These are phyloP conservation scores for Alternaria triticimaculans DNA, from an alignment of 2,329 filamentous ascomycete genomes.

Conservation along the genomic window DNA sequence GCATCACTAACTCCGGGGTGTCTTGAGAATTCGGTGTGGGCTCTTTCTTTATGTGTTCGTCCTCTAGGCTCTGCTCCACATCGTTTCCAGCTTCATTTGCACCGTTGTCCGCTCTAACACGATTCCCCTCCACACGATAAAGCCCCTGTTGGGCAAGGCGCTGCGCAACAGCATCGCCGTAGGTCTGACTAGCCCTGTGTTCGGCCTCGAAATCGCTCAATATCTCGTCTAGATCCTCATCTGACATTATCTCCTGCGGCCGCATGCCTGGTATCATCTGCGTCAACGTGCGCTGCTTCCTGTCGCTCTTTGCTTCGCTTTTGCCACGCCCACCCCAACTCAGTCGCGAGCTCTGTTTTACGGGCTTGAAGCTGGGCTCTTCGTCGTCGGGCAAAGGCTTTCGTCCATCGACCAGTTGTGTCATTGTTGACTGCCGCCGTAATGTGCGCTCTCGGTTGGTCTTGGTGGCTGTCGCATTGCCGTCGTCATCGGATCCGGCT, in stretches of 20 bases:
- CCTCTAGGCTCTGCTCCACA: background rate
- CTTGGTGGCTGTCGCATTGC: background rate
- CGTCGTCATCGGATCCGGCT: slow-evolving; percentile 9
- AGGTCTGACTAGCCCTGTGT: slow-evolving; percentile 15
- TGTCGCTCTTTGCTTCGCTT: slow-evolving; percentile 18
- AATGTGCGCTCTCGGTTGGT: slow-evolving; percentile 13
- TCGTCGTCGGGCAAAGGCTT: slow-evolving; percentile 22
- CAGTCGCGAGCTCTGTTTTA: slow-evolving; percentile 24
- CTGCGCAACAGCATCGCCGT: slow-evolving; percentile 21
- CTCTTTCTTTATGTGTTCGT: background rate
- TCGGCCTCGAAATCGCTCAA: slow-evolving; percentile 24
- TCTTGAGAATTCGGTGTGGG: background rate
- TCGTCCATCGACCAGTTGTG: slow-evolving; percentile 39
- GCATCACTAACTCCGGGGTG: background rate
- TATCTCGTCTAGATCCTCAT: slow-evolving; percentile 27
- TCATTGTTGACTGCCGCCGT: slow-evolving; percentile 46
- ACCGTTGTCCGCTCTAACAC: background rate
- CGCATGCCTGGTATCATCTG: slow-evolving; percentile 43
- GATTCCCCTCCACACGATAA: slow-evolving; percentile 4
- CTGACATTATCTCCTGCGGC: slow-evolving; percentile 20
- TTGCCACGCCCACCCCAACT: slow-evolving; percentile 29
- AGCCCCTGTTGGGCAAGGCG: slow-evolving; percentile 28
- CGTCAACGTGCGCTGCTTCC: slow-evolving; percentile 41
- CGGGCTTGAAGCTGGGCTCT: slow-evolving; percentile 34
- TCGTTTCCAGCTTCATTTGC: background rate